These are phyloP conservation scores for Penicillium macrosclerotiorum DNA, from an alignment of 495 filamentous ascomycete genomes.

Conservation along the genomic window DNA sequence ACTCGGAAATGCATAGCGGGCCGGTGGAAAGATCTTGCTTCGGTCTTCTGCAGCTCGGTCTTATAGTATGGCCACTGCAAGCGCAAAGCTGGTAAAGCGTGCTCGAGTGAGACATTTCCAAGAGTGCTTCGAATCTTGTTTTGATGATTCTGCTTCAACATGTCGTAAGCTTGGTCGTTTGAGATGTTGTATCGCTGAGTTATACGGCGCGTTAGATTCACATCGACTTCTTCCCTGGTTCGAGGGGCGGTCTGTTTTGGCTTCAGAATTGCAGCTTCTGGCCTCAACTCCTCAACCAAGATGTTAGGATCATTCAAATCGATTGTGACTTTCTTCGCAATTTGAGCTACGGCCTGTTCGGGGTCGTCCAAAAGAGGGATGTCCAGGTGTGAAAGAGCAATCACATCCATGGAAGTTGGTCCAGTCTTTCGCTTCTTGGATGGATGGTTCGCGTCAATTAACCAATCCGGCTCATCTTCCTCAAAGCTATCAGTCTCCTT, in stretches of 20 bases:
- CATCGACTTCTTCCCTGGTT: constrained; percentile 39
- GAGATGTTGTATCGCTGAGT: constrained; percentile 88
- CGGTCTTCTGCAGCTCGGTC: constrained; percentile 71
- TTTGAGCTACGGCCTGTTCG: constrained; percentile 57
- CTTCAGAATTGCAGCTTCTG: constrained; percentile 46
- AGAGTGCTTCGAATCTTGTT: constrained; percentile 91
- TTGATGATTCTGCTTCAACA: constrained; percentile 93
- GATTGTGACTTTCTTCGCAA: constrained; percentile 75
- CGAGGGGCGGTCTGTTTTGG: constrained; percentile 33
- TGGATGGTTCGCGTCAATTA: constrained; percentile 43
- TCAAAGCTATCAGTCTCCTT: constrained; percentile 28
- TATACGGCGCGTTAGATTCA: constrained; percentile 46
- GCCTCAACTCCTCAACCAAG: constrained; percentile 65
- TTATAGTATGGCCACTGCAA: constrained; percentile 93
- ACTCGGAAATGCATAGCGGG: constrained; percentile 65
- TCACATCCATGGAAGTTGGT: constrained; percentile 35
- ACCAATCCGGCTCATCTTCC: constrained; percentile 49
- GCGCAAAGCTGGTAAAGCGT: constrained; percentile 84
- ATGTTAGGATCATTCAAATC: constrained; percentile 89
- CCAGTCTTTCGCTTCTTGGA: constrained; percentile 52
- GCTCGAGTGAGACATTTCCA: constrained; percentile 81
- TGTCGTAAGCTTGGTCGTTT: constrained; percentile 92
- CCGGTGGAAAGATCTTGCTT: constrained; percentile 89
- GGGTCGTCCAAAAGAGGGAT: constrained; percentile 60
- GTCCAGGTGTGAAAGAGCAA: constrained; percentile 45